These are phyloP conservation scores for Teunomyces aglyptinius DNA, from an alignment of 805 yeast species.

Conservation along the genomic window DNA sequence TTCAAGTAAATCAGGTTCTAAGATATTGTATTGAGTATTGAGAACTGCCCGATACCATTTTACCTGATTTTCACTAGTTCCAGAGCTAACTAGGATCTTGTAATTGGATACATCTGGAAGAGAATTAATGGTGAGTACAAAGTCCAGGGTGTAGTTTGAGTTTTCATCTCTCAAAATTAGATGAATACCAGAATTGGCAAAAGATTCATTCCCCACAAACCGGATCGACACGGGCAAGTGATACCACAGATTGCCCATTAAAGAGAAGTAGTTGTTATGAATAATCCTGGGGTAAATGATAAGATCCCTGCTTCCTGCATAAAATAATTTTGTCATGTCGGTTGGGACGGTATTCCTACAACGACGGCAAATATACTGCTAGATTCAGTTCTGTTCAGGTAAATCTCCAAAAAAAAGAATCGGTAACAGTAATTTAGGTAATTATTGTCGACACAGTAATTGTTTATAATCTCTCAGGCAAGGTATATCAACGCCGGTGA, in stretches of 20 bases:
- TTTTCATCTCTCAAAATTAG: constrained; percentile 8
- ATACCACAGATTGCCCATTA: constrained; percentile 13
- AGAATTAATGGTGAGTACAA: constrained; percentile 16
- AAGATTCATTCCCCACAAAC: constrained; percentile 12
- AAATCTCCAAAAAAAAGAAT: too few relatives aligned
- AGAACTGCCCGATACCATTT: constrained; percentile 10
- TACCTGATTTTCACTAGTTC: not conserved
- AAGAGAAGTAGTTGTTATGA: not conserved
- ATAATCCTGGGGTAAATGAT: constrained; percentile 1
- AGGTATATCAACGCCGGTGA: too few relatives aligned
- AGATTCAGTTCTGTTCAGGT: too few relatives aligned
- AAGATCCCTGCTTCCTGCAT: not conserved
- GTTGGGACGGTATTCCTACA: not conserved
- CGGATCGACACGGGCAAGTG: constrained; percentile 22
- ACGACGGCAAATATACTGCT: too few relatives aligned
- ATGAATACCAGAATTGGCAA: constrained; percentile 23
- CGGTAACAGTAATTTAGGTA: too few relatives aligned
- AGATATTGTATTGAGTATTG: not conserved
- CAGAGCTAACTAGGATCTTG: constrained; percentile 8
- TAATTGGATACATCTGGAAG: constrained; percentile 10
- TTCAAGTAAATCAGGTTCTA: constrained; percentile 8
- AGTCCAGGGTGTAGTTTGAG: constrained; percentile 8
- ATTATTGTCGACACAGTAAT: too few relatives aligned
- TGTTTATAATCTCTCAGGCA: too few relatives aligned
- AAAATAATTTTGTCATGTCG: not conserved